Evolutionary conservation across 768 basidiomycete species (phyloP), one percentile per base, ranked within the genome.

Genomic region (Amanita subjunquillea): DNA sequence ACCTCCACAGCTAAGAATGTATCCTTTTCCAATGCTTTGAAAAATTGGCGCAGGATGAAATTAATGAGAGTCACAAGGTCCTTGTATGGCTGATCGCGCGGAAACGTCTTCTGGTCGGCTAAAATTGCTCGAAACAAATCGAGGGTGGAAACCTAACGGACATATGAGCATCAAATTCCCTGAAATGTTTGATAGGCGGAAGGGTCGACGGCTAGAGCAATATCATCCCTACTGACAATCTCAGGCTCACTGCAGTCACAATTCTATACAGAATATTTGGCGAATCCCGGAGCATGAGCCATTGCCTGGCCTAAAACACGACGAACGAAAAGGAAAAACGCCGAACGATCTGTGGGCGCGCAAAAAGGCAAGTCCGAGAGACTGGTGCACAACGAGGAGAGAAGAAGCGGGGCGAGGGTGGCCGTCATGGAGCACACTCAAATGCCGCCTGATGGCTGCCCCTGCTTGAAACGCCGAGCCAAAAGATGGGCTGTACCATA

Each of bases 1-100:
- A 93, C 93, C 76, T 98, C 92, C 55, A 97, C 77, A 55, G 91
- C 78, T 44, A 97, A 73, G 70, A 97, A 88, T 0, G 89, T 76
- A 56, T 96, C 86, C 57, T 90, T 82, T 50, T 80, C 77, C 45
- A 92, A 75, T 6, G 83, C 79, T 65, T 96, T 98, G 82, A 99
- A 98, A 75, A 98, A 98, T 63, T 86, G 83, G 23, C 90, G 82
- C 54, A 97, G 75, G 55, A 97, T 75, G 68, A 78, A 99, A 60
- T 83, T 87, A 70, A 97, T 83, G 34, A 98, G 69, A 51, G 78
- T 76, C 51, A 90, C 65, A 45, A 98, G 80, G 67, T 98, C 96
- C 59, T 86, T 87, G 71, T 80, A 76, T 1, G 90, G 74, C 56
- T 83, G 83, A 46, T 87, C 85, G 50, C 79, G 81, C 53, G 93